These are phyloP conservation scores for Cryptococcus sp. DNA, from an alignment of 1,284 basidiomycete genomes.

Conservation along the genomic window DNA sequence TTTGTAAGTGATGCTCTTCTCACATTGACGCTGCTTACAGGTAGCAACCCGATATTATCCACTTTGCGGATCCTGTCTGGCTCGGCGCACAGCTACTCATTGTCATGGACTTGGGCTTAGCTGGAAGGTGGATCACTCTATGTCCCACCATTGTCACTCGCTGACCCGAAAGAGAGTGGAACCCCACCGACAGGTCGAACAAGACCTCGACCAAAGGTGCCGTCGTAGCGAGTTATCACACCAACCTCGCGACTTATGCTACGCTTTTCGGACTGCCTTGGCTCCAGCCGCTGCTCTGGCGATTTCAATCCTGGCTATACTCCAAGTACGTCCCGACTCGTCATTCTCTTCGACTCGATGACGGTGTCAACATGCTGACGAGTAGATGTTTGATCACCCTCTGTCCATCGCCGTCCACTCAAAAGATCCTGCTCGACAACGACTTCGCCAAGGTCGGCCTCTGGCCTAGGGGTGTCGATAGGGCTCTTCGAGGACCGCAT, in stretches of 20 bases:
- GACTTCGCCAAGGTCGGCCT: slow-evolving; percentile 50
- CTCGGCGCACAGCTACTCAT: slow-evolving; percentile 50
- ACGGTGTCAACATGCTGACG: slow-evolving; percentile 47
- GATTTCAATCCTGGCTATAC: slow-evolving; percentile 44
- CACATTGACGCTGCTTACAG: neutral
- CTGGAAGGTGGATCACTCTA: slow-evolving; percentile 23
- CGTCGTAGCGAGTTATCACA: slow-evolving; percentile 54
- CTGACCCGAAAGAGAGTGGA: too few relatives aligned
- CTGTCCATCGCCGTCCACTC: slow-evolving; percentile 53
- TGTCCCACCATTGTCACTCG: too few relatives aligned
- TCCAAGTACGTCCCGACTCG: slow-evolving; percentile 26
- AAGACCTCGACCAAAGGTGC: slow-evolving; percentile 35
- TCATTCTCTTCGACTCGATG: slow-evolving; percentile 9
- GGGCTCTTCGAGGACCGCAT: slow-evolving; percentile 46
- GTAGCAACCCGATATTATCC: slow-evolving; percentile 53
- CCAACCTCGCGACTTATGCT: slow-evolving; percentile 54
- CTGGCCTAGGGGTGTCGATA: slow-evolving; percentile 53
- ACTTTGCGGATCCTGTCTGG: slow-evolving; percentile 55
- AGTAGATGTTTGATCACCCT: slow-evolving; percentile 20
- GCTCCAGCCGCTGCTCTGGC: slow-evolving; percentile 50
- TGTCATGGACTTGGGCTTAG: slow-evolving; percentile 48
- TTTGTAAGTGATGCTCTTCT: slow-evolving; percentile 24
- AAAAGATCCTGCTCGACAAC: slow-evolving; percentile 49
- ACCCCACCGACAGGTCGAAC: neutral
- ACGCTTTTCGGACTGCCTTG: slow-evolving; percentile 52